Evolutionary conservation across 179 eudicot species (phyloP).

Genomic region (Silene noctiflora): DNA sequence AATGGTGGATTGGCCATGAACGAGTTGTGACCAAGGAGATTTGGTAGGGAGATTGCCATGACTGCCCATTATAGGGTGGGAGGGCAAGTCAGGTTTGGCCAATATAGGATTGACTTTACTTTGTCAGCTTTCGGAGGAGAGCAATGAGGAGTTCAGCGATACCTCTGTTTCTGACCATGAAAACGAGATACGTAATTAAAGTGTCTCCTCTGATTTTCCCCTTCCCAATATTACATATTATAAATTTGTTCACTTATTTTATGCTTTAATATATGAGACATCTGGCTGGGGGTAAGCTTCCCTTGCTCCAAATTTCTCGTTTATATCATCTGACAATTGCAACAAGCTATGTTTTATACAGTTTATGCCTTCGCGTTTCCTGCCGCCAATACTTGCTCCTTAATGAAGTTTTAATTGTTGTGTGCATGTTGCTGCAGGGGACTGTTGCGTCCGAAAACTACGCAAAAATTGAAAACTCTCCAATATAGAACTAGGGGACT

Average conservation of each 20-base stretch:
- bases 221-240: not conserved
- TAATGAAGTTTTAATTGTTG: conserved; percentile 5
- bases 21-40: too few species aligned
- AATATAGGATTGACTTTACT: conserved; percentile 2
- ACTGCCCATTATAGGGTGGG: too few species aligned
- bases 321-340: not conserved
- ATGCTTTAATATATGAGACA: not conserved
- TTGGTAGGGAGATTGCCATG: too few species aligned
- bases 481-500: too few species aligned
- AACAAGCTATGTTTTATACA: not conserved
- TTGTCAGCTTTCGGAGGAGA: conserved; percentile 28
- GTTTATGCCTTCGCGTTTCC: not conserved
- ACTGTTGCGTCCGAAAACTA: conserved; percentile 40
- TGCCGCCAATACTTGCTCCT: not conserved
- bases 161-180: conserved; percentile 34
- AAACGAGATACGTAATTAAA: conserved; percentile 39
- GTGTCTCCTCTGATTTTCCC: not conserved
- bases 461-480: too few species aligned
- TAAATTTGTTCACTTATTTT: not conserved
- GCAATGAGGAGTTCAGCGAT: conserved; percentile 31
- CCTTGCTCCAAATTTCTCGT: not conserved
- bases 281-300: not conserved
- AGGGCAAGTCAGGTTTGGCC: too few species aligned
- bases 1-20: too few species aligned
- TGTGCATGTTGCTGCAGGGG: conserved; percentile 33